These are phyloP conservation scores for Aspergillus ruber DNA, from an alignment of 2,329 filamentous ascomycete species.

Conservation along the genomic window DNA sequence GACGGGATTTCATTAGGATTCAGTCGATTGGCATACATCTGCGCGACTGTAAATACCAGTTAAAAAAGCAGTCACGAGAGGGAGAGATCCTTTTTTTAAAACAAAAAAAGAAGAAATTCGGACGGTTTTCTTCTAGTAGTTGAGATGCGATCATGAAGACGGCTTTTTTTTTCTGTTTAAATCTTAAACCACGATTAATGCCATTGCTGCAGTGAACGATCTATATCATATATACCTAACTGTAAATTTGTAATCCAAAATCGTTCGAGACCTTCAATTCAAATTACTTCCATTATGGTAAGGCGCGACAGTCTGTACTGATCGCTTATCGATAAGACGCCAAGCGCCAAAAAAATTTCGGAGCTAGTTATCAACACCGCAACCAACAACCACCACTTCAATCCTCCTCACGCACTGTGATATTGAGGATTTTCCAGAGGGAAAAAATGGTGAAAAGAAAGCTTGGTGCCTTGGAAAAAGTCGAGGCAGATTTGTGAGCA, in stretches of 20 bases:
- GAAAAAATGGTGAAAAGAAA: constrained; percentile 72
- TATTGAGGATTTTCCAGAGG: constrained; percentile 3
- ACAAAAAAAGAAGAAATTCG: constrained; percentile 25
- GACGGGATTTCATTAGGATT: constrained; percentile 36
- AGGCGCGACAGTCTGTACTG: constrained; percentile 2
- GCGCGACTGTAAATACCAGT: constrained; percentile 34
- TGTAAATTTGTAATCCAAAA: too few species aligned
- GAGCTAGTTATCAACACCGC: constrained; percentile 9
- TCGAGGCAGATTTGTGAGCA: constrained; percentile 78
- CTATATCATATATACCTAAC: too few species aligned
- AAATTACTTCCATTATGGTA: neutral
- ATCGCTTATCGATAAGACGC: constrained; percentile 29
- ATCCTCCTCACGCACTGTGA: constrained; percentile 64
- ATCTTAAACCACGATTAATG: constrained; percentile 4
- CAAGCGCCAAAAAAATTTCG: constrained; percentile 23
- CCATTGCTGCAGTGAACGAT: neutral
- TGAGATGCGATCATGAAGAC: constrained; percentile 38
- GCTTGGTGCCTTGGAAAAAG: constrained; percentile 86
- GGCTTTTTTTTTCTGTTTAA: constrained; percentile 16
- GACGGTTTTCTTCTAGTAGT: constrained; percentile 37
- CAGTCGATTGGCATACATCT: constrained; percentile 38
- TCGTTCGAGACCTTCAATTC: too few species aligned
- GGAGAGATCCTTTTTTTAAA: constrained; percentile 23
- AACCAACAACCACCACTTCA: constrained; percentile 55
- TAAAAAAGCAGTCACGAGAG: constrained; percentile 27